phyloP scores from a whole-genome alignment of 1,139 yeast genomes.

The Sporopachydermia cereana region DNA sequence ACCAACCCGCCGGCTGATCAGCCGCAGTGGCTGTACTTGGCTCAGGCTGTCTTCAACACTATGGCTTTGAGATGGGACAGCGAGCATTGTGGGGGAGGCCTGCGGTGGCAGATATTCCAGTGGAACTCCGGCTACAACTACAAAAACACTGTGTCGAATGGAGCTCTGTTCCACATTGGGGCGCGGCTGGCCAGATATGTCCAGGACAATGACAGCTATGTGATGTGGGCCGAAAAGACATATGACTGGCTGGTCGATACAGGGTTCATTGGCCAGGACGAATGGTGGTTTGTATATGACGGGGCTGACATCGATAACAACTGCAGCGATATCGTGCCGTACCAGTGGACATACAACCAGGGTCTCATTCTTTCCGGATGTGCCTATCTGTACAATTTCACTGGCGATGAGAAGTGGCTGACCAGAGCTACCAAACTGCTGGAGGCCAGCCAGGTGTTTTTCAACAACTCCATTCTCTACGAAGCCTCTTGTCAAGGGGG shows the following conservation, averaged over 20 bases:
- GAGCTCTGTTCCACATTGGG: constrained; percentile 79
- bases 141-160: constrained; percentile 83
- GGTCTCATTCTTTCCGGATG: constrained; percentile 73
- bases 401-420: constrained; percentile 59
- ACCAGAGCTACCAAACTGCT: constrained; percentile 43
- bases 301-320: constrained; percentile 59
- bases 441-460: constrained; percentile 41
- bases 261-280: constrained; percentile 38
- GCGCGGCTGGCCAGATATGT: constrained; percentile 83
- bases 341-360: constrained; percentile 83
- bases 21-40: constrained; percentile 64
- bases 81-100: constrained; percentile 68
- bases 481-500: constrained; percentile 74
- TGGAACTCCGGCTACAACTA: constrained; percentile 94
- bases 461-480: constrained; percentile 48
- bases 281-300: constrained; percentile 51
- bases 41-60: constrained; percentile 79
- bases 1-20: constrained; percentile 49
- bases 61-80: constrained; percentile 86
- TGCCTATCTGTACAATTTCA: constrained; percentile 70
- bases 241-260: constrained; percentile 74
- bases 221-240: constrained; percentile 66
- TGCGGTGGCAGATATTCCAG: constrained; percentile 92
- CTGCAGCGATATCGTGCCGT: constrained; percentile 47
- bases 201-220: constrained; percentile 50